These are phyloP conservation scores for Plantago elongata DNA, from an alignment of 257 asterid genomes.

Conservation along the genomic window DNA sequence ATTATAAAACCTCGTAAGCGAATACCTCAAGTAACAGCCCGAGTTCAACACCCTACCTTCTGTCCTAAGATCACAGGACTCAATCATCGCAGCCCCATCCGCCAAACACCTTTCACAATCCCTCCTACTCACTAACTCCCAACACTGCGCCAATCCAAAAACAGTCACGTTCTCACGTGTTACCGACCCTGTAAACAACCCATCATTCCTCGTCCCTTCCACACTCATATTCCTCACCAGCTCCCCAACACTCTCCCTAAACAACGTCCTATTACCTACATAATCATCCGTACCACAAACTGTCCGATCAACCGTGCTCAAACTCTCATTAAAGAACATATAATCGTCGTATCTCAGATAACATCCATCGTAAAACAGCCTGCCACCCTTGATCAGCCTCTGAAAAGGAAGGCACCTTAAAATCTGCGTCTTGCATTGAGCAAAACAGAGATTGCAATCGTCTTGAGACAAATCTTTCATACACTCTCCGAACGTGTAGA, in stretches of 20 bases:
- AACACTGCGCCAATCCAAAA: slow-evolving; percentile 74
- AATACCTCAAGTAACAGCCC: slow-evolving; percentile 69
- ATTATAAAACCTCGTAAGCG: slow-evolving; percentile 49
- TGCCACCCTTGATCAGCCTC: slow-evolving; percentile 38
- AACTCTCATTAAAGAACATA: slow-evolving; percentile 54
- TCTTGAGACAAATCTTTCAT: slow-evolving; percentile 54
- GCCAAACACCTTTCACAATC: slow-evolving; percentile 49
- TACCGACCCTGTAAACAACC: slow-evolving; percentile 43
- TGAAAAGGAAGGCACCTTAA: slow-evolving; percentile 51
- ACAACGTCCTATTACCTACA: slow-evolving; percentile 37
- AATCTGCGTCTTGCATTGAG: slow-evolving; percentile 47
- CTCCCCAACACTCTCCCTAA: slow-evolving; percentile 33
- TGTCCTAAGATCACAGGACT: slow-evolving; percentile 40
- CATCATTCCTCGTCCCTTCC: slow-evolving; percentile 45
- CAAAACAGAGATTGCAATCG: slow-evolving; percentile 61
- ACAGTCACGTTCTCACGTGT: slow-evolving; percentile 46
- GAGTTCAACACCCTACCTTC: slow-evolving; percentile 68
- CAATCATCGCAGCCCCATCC: slow-evolving; percentile 34
- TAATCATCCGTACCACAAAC: slow-evolving; percentile 51
- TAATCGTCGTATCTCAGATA: slow-evolving; percentile 56
- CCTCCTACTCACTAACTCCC: slow-evolving; percentile 52
- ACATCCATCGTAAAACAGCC: slow-evolving; percentile 59
- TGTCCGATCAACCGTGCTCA: slow-evolving; percentile 31
- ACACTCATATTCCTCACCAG: slow-evolving; percentile 39
- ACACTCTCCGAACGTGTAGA: slow-evolving; percentile 60